phyloP scores from a whole-genome alignment of 768 basidiomycete species.

The Boletus patriciae region DNA sequence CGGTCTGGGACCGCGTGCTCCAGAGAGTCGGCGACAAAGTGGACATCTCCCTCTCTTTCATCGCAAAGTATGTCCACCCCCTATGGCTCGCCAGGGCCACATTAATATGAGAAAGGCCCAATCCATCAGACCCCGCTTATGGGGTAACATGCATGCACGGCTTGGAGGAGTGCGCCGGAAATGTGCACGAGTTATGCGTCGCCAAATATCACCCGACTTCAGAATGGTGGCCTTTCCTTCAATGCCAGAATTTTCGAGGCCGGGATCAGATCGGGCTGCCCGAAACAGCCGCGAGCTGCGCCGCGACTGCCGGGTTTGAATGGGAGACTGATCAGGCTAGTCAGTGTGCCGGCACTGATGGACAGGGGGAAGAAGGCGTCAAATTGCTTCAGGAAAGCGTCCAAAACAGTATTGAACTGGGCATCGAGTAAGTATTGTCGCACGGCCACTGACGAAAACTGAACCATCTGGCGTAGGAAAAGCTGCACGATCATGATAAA shows the following conservation, averaged over 20 bases:
- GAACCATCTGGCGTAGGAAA: conserved; percentile 46
- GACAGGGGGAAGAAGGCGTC: conserved; percentile 60
- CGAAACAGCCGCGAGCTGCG: conserved; percentile 65
- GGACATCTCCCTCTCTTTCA: conserved; percentile 66
- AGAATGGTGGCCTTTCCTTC: conserved; percentile 83
- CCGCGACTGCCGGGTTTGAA: conserved; percentile 58
- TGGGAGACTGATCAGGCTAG: conserved; percentile 64
- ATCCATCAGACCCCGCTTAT: conserved; percentile 64
- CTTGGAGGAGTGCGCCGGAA: conserved; percentile 77
- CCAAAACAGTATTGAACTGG: conserved; percentile 40
- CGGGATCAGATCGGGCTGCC: conserved; percentile 62
- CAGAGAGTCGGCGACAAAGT: conserved; percentile 61
- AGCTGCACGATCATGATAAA: conserved; percentile 88
- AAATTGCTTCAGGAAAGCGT: conserved; percentile 64
- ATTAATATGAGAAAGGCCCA: conserved; percentile 44
- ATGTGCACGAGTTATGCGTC: conserved; percentile 86
- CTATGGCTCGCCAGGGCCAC: conserved; percentile 3
- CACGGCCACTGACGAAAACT: conserved; percentile 5
- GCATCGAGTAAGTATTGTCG: conserved; percentile 54
- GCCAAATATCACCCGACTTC: conserved; percentile 52
- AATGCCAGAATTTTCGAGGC: conserved; percentile 73
- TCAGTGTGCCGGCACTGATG: conserved; percentile 60
- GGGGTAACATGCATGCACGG: conserved; percentile 87
- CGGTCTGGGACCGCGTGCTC: conserved; percentile 71
- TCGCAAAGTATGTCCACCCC: conserved; percentile 59